phyloP scores from a whole-genome alignment of 2,329 filamentous ascomycete genomes.

The Trichoderma simmonsii region DNA sequence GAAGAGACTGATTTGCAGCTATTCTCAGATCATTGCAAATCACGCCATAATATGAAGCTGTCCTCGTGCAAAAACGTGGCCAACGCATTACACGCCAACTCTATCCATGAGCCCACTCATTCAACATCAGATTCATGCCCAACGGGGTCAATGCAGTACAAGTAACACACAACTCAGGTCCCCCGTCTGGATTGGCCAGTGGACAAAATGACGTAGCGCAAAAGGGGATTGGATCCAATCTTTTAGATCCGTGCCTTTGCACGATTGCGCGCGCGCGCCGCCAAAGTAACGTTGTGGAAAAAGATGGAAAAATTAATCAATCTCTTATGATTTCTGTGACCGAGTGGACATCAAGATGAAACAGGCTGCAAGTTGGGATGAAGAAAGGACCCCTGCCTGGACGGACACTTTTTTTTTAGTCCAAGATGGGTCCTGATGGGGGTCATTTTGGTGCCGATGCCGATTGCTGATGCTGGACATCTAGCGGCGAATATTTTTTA shows the following conservation, averaged over 20 bases:
- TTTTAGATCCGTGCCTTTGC: neutral
- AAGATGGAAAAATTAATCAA: too few species aligned
- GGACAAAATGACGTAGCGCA: neutral
- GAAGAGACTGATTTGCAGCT: neutral
- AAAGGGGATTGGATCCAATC: neutral
- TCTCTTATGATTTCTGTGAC: neutral
- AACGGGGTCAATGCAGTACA: slow-evolving; percentile 14
- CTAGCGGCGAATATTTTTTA: neutral
- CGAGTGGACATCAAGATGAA: neutral
- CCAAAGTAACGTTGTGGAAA: neutral
- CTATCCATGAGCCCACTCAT: neutral
- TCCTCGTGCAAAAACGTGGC: neutral
- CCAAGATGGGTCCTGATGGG: neutral
- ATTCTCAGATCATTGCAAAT: neutral
- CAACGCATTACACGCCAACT: neutral
- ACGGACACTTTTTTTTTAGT: neutral
- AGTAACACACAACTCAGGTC: neutral
- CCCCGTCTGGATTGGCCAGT: neutral
- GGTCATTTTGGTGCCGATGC: neutral
- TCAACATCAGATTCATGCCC: slow-evolving; percentile 10
- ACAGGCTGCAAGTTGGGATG: neutral
- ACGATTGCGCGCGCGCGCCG: neutral
- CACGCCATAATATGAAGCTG: neutral
- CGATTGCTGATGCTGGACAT: neutral
- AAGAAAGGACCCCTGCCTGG: neutral